Conservation (phyloP, 495 filamentous ascomycete species). For the Talaromyces trachyspermus region DNA sequence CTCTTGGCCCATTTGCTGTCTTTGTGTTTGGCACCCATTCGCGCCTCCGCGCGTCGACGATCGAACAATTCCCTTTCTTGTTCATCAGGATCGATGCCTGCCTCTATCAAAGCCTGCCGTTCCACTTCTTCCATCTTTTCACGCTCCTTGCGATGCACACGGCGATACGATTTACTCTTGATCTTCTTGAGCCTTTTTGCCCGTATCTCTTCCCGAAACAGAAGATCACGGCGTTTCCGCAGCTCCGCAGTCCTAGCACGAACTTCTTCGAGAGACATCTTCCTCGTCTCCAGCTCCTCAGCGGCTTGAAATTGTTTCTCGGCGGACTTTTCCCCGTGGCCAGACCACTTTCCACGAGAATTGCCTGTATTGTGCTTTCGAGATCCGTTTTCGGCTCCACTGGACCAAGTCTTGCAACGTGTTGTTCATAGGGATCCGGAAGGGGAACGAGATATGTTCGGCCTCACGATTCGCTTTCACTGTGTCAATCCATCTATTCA, state of each 20-base stretch:
- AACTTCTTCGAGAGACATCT: conserved; percentile 62
- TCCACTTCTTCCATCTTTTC: conserved; percentile 66
- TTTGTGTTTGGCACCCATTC: conserved; percentile 81
- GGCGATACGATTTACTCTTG: conserved; percentile 88
- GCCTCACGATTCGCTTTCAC: conserved; percentile 89
- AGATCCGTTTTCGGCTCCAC: conserved; percentile 65
- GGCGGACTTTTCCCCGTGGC: conserved; percentile 49
- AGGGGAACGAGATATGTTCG: conserved; percentile 91
- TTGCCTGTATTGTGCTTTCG: conserved; percentile 74
- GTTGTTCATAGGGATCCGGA: conserved; percentile 55
- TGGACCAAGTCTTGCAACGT: conserved; percentile 35
- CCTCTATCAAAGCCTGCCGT: conserved; percentile 56
- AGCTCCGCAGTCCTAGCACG: conserved; percentile 67
- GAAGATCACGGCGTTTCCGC: conserved; percentile 70
- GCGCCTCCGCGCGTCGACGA: conserved; percentile 71
- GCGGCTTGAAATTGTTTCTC: conserved; percentile 61
- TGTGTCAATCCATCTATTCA: conserved; percentile 87
- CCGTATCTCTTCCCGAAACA: conserved; percentile 85
- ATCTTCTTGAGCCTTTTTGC: conserved; percentile 96
- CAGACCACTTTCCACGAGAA: conserved; percentile 82
- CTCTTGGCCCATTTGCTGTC: conserved; percentile 95
- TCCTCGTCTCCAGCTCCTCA: conserved; percentile 61
- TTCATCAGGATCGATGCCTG: conserved; percentile 63
- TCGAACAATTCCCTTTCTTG: conserved; percentile 75
- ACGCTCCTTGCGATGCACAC: conserved; percentile 82